Conservation (phyloP, 2,329 filamentous ascomycete species). For the Talaromyces verruculosus region DNA sequence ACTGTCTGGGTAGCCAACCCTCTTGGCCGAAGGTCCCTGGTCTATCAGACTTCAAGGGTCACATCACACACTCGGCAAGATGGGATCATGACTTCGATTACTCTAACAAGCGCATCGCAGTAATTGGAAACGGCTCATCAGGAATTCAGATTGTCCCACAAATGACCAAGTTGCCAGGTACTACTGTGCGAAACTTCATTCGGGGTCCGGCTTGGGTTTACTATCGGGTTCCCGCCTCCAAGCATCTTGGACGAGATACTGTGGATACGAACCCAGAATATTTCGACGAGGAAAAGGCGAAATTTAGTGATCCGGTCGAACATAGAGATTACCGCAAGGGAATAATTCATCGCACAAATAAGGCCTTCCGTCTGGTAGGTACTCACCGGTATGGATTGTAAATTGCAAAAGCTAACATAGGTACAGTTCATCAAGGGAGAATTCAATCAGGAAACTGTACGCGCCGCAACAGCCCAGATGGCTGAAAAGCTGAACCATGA, state of each 20-base stretch:
- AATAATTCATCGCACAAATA: background rate
- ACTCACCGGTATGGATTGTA: background rate
- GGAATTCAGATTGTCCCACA: slow-evolving; percentile 40
- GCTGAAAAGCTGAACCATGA: slow-evolving; percentile 8
- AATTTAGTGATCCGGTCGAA: background rate
- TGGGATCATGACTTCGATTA: slow-evolving; percentile 33
- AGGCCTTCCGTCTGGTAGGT: background rate
- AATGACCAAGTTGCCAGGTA: slow-evolving; percentile 31
- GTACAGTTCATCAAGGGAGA: slow-evolving; percentile 4
- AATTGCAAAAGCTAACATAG: background rate
- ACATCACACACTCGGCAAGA: slow-evolving; percentile 33
- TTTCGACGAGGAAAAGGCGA: background rate
- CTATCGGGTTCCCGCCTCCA: background rate
- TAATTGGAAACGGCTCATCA: slow-evolving; percentile 31
- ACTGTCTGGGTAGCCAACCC: background rate
- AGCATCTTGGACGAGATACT: background rate
- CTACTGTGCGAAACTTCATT: slow-evolving; percentile 31
- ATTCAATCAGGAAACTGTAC: background rate
- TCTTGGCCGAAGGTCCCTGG: slow-evolving; percentile 13
- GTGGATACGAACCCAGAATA: background rate
- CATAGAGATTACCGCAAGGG: background rate
- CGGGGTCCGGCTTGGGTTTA: slow-evolving; percentile 4
- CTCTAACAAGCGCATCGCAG: slow-evolving; percentile 26
- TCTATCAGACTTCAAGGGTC: slow-evolving; percentile 31
- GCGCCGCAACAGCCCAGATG: slow-evolving; percentile 11